Evolutionary conservation across 169 alveolate species (phyloP).

Genomic region (Plasmodium coatneyi): DNA sequence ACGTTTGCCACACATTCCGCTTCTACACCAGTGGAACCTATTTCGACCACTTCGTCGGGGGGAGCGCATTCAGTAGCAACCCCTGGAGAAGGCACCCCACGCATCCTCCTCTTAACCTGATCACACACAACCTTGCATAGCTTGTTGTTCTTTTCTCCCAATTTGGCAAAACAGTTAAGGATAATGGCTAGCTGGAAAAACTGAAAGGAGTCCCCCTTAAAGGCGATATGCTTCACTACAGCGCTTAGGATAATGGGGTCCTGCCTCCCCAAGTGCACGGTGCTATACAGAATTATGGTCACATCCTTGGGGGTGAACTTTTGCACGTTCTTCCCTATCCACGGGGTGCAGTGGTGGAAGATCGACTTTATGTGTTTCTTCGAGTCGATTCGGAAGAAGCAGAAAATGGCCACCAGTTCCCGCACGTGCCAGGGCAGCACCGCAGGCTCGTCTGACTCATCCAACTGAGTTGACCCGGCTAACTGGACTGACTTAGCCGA

Average conservation of each 20-base stretch:
- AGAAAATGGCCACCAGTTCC: slow-evolving; percentile 51
- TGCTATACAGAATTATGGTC: slow-evolving; percentile 37
- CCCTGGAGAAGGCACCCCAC: background rate
- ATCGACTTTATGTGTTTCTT: background rate
- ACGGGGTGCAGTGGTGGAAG: slow-evolving; percentile 46
- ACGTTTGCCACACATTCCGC: background rate
- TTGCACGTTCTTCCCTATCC: slow-evolving; percentile 21
- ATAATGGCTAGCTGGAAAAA: slow-evolving; percentile 56
- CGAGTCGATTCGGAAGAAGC: slow-evolving; percentile 27
- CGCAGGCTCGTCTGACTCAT: too few species aligned
- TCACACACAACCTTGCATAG: slow-evolving; percentile 42
- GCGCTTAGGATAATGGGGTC: slow-evolving; percentile 16
- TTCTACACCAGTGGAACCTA: background rate
- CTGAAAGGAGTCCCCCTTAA: slow-evolving; percentile 14
- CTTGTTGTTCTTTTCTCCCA: slow-evolving; percentile 61
- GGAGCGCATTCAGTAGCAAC: background rate
- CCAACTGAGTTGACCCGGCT: too few species aligned
- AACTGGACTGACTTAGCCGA: too few species aligned
- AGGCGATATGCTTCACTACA: slow-evolving; percentile 25
- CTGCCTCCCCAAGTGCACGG: slow-evolving; percentile 30
- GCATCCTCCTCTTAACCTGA: slow-evolving; percentile 24
- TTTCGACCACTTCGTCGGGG: background rate
- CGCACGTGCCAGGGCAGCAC: slow-evolving; percentile 49
- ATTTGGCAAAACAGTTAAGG: slow-evolving; percentile 13
- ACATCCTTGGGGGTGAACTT: slow-evolving; percentile 49